phyloP scores from a whole-genome alignment of 176 grass and related monocot species.

The Oryza brachyantha region DNA sequence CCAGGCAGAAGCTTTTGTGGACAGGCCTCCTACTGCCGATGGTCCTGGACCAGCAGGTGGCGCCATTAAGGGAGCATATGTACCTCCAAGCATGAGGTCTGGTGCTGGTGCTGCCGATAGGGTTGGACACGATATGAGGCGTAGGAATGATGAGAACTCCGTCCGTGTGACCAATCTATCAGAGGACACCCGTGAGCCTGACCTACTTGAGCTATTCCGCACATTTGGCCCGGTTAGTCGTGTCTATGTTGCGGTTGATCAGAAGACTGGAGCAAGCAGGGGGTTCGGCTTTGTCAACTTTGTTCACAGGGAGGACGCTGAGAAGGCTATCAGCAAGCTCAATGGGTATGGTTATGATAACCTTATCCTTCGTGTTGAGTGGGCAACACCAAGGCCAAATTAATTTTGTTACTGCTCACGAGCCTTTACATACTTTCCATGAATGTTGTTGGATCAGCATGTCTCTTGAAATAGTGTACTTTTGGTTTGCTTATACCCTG shows the following conservation, averaged over 20 bases:
- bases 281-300: slow-evolving; percentile 79
- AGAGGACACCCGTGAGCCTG: slow-evolving; percentile 69
- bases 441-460: background rate
- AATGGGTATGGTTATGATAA: slow-evolving; percentile 92
- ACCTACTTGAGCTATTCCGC: slow-evolving; percentile 63
- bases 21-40: slow-evolving; percentile 49
- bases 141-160: slow-evolving; percentile 73
- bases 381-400: slow-evolving; percentile 78
- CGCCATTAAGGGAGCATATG: slow-evolving; percentile 8
- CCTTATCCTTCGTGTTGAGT: slow-evolving; percentile 78
- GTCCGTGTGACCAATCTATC: slow-evolving; percentile 87
- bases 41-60: slow-evolving; percentile 3
- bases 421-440: background rate
- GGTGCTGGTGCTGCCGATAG: slow-evolving; percentile 49
- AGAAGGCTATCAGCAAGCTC: slow-evolving; percentile 81
- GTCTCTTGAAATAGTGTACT: background rate
- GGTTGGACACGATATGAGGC: slow-evolving; percentile 50
- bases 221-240: slow-evolving; percentile 74
- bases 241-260: slow-evolving; percentile 70
- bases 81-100: slow-evolving; percentile 73
- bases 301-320: slow-evolving; percentile 69
- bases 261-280: slow-evolving; percentile 68
- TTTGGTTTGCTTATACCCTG: background rate
- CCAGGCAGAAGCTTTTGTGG: slow-evolving; percentile 28
- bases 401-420: slow-evolving; percentile 10